These are phyloP conservation scores for Periconia digitata DNA, from an alignment of 2,329 filamentous ascomycete genomes.

Conservation along the genomic window DNA sequence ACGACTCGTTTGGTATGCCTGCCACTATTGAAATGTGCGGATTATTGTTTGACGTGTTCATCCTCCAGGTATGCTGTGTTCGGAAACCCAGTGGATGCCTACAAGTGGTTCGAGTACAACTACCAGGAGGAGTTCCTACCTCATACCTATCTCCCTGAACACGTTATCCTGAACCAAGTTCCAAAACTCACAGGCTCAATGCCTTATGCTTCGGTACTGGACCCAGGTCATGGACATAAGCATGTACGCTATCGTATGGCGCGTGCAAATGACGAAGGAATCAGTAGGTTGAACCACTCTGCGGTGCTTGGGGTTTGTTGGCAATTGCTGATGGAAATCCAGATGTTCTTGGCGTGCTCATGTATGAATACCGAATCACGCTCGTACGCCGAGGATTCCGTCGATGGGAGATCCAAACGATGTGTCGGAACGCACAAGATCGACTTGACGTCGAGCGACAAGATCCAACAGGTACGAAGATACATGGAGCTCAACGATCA, in stretches of 20 bases:
- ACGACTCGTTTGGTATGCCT: conserved; percentile 23
- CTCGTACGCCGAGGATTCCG: conserved; percentile 20
- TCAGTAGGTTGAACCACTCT: conserved; percentile 25
- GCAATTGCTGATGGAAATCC: too few relatives aligned
- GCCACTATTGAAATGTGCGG: too few relatives aligned
- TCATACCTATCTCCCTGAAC: conserved; percentile 30
- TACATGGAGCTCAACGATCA: not conserved
- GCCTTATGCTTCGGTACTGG: conserved; percentile 11
- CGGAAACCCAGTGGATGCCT: conserved; percentile 32
- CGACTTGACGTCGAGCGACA: conserved; percentile 21
- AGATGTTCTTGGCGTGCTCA: conserved; percentile 31
- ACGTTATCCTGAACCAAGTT: conserved; percentile 22
- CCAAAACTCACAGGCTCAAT: conserved; percentile 14
- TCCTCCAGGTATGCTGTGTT: conserved; percentile 20
- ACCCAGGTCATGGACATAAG: conserved; percentile 9
- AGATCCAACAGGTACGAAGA: conserved; percentile 17
- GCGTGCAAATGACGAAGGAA: conserved; percentile 24
- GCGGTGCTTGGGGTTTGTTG: too few relatives aligned
- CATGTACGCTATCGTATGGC: conserved; percentile 28
- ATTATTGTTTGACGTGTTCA: too few relatives aligned
- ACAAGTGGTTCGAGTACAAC: conserved; percentile 34
- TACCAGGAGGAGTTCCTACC: conserved; percentile 25
- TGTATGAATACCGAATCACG: conserved; percentile 20
- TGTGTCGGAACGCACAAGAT: conserved; percentile 15
- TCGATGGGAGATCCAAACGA: conserved; percentile 18